phyloP scores from a whole-genome alignment of 2,329 filamentous ascomycete genomes.

The Teratosphaeriaceae sp. region DNA sequence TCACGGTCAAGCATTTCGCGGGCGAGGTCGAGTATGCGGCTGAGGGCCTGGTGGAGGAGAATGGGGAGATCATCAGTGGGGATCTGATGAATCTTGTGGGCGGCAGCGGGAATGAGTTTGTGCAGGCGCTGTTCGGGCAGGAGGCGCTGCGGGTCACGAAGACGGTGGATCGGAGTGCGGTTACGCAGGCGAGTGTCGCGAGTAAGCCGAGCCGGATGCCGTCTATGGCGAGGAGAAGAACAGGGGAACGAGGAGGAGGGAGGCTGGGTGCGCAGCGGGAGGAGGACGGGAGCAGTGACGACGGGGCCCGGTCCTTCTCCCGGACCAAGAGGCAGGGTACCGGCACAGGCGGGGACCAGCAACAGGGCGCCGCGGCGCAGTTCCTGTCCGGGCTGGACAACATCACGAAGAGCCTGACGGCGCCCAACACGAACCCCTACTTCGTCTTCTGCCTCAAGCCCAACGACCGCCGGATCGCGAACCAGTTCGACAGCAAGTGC shows the following conservation, averaged over 20 bases:
- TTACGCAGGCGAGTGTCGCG: slow-evolving; percentile 93
- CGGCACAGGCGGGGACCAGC: slow-evolving; percentile 25
- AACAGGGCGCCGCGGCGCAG: slow-evolving; percentile 82
- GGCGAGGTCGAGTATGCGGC: slow-evolving; percentile 94
- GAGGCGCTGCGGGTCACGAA: slow-evolving; percentile 86
- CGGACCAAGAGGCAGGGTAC: slow-evolving; percentile 32
- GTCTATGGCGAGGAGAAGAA: slow-evolving; percentile 79
- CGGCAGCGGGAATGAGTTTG: slow-evolving; percentile 79
- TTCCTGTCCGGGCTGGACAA: slow-evolving; percentile 86
- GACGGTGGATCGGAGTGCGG: slow-evolving; percentile 81
- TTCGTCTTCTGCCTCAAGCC: slow-evolving; percentile 97
- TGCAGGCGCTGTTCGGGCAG: slow-evolving; percentile 89
- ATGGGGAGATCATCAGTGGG: slow-evolving; percentile 90
- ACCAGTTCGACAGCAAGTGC: slow-evolving; percentile 98
- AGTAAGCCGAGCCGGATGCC: slow-evolving; percentile 90
- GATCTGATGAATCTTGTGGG: slow-evolving; percentile 93
- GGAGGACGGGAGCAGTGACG: slow-evolving; percentile 28
- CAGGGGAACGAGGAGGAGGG: slow-evolving; percentile 41
- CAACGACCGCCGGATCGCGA: slow-evolving; percentile 93
- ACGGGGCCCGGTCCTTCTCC: slow-evolving; percentile 24
- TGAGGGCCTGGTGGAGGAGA: slow-evolving; percentile 83
- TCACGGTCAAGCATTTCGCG: slow-evolving; percentile 91
- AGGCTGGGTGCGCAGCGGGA: slow-evolving; percentile 38
- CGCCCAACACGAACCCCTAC: slow-evolving; percentile 82
- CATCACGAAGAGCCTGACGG: slow-evolving; percentile 77